phyloP scores from a whole-genome alignment of 129 eudicot species.

The sunflower (Helianthus annuus) region DNA sequence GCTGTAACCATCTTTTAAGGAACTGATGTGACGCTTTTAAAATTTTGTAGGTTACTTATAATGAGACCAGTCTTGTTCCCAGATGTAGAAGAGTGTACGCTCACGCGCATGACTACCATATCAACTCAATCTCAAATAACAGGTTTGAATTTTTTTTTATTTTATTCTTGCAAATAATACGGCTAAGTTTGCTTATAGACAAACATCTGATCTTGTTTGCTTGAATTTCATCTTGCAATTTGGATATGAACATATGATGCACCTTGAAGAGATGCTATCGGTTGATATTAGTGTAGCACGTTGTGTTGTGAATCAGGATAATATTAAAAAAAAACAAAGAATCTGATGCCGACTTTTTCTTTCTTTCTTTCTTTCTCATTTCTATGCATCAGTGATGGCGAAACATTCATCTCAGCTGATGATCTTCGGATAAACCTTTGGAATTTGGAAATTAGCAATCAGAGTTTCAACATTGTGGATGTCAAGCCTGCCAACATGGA shows the following conservation, averaged over 20 bases:
- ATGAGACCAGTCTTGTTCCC: conserved; percentile 87
- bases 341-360: conserved; percentile 13
- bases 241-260: conserved; percentile 16
- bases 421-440: conserved; percentile 96
- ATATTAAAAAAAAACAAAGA: background rate
- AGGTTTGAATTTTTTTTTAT: conserved; percentile 42
- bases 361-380: background rate
- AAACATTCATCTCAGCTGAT: conserved; percentile 98
- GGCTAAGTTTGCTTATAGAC: conserved; percentile 5
- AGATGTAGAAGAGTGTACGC: conserved; percentile 99
- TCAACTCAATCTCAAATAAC: conserved; percentile 95
- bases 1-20: background rate
- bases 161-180: conserved; percentile 3
- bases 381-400: conserved; percentile 73
- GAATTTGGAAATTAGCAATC: conserved; percentile 94
- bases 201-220: conserved; percentile 7
- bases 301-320: background rate
- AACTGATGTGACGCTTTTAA: conserved; percentile 12
- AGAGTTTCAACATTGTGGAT: conserved; percentile 96
- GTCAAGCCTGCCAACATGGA: conserved; percentile 94
- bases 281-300: background rate
- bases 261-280: conserved; percentile 16
- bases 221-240: conserved; percentile 15
- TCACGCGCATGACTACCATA: conserved; percentile 98
- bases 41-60: conserved; percentile 72